Evolutionary conservation across 1,284 basidiomycete genomes (phyloP), one percentile per base, ranked within the genome.

Genomic region (Stygiomarasmius scandens): DNA sequence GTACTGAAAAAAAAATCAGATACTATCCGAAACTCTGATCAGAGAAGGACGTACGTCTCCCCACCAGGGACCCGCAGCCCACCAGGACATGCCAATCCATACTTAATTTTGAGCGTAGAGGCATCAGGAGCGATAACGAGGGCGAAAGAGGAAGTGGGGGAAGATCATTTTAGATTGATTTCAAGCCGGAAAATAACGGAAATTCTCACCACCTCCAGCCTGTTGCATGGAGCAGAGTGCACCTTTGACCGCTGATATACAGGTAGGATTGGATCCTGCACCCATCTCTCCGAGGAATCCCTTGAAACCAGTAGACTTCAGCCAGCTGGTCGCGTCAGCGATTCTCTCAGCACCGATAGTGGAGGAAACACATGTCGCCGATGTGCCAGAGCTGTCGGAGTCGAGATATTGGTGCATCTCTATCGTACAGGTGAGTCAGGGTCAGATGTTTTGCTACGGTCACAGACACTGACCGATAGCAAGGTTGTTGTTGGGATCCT

Each of bases 321-420:
- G 77, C 85, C 85, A 87, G 27, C 67, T 63, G 3, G 85, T 86
- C 4, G 85, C 84, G 46, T 66, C 78, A 41, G 77, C 73, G 50
- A 87, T 69, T 62, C 84, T 83, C 61, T 84, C 80, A 24, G 77
- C 77, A 56, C 81, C 83, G 65, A 87, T 85, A 24, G 83, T 85
- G 19, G 78, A 73, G 10, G 80, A 83, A 20, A 87, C 85, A 64
- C 85, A 87, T 25, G 72, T 77, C 4, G 65, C 68, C 48, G 69
- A 77, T 5, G 85, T 86, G 53, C 85, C 85, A 47, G 83, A 85
- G 62, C 82, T 78, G 67, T 88, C 85, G 49, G 79, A 82, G 69
- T 86, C 85, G 61, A 87, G 83, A 73, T 88, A 88, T 68, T 87
- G 84, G 67, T 87, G 84, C 84, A 87, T 86, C 68, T 87, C 82